phyloP scores from a whole-genome alignment of 164 flowering plant species.

The Macadamia integrifolia region DNA sequence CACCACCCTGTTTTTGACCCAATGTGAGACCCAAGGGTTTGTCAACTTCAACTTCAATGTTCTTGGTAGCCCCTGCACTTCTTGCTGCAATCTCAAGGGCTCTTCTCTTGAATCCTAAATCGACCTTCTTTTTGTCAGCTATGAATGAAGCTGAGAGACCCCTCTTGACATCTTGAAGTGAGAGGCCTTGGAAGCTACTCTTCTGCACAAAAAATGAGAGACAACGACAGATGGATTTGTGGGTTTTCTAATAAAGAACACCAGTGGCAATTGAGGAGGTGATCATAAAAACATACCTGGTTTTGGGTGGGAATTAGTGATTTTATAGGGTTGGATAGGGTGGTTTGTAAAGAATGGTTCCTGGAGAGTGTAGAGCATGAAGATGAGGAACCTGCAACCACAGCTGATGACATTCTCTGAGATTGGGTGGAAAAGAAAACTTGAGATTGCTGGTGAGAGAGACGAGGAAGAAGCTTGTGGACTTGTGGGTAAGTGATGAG shows the following conservation, averaged over 20 bases:
- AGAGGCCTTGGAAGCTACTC: slow-evolving; percentile 58
- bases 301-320: slow-evolving; percentile 14
- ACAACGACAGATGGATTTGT: background rate
- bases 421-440: background rate
- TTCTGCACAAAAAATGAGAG: slow-evolving; percentile 29
- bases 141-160: slow-evolving; percentile 33
- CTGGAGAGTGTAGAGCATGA: slow-evolving; percentile 33
- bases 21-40: slow-evolving; percentile 90
- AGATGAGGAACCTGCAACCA: slow-evolving; percentile 44
- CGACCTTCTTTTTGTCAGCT: slow-evolving; percentile 16
- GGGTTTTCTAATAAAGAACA: slow-evolving; percentile 1
- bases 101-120: slow-evolving; percentile 13
- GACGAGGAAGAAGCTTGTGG: no score
- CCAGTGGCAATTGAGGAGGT: background rate
- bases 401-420: slow-evolving; percentile 33
- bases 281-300: slow-evolving; percentile 26
- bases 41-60: slow-evolving; percentile 92
- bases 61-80: slow-evolving; percentile 76
- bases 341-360: slow-evolving; percentile 19
- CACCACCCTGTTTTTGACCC: slow-evolving; percentile 90
- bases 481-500: background rate
- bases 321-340: slow-evolving; percentile 11
- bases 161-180: slow-evolving; percentile 61
- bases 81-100: slow-evolving; percentile 57
- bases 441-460: background rate